phyloP scores from a whole-genome alignment of 2,329 filamentous ascomycete species.

The Fusarium falciforme region DNA sequence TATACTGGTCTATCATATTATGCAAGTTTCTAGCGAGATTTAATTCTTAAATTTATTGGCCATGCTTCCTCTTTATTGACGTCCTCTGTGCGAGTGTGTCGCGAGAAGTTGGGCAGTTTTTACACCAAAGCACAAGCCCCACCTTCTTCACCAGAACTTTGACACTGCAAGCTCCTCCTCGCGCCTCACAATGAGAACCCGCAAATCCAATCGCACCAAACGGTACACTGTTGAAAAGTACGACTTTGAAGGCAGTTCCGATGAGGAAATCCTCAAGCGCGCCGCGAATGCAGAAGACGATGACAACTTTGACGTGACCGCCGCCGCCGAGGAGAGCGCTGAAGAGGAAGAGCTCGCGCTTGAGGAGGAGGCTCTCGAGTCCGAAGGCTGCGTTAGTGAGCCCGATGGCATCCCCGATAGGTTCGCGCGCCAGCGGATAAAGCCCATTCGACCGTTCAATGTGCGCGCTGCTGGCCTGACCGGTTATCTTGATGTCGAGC shows the following conservation, averaged over 20 bases:
- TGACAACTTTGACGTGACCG: slow-evolving; percentile 48
- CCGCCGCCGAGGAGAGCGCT: slow-evolving; percentile 45
- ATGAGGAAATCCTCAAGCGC: slow-evolving; percentile 42
- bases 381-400: slow-evolving; percentile 38
- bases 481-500: slow-evolving; percentile 48
- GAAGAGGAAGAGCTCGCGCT: slow-evolving; percentile 50
- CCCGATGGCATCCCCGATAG: slow-evolving; percentile 47
- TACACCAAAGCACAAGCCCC: slow-evolving; percentile 4
- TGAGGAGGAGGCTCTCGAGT: slow-evolving; percentile 46
- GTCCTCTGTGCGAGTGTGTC: background rate
- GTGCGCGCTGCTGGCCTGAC: slow-evolving; percentile 35
- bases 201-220: slow-evolving; percentile 51
- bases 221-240: slow-evolving; percentile 49
- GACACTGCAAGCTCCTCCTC: background rate
- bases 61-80: background rate
- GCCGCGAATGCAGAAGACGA: slow-evolving; percentile 42
- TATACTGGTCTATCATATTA: background rate
- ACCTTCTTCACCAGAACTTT: slow-evolving; percentile 14
- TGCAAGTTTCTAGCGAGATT: background rate
- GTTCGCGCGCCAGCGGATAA: slow-evolving; percentile 41
- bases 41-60: background rate
- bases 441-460: slow-evolving; percentile 37
- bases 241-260: slow-evolving; percentile 50
- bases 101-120: background rate
- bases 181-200: slow-evolving; percentile 49